Evolutionary conservation across 2,329 filamentous ascomycete species (phyloP).

Genomic region (Ophiocordyceps sinensis): DNA sequence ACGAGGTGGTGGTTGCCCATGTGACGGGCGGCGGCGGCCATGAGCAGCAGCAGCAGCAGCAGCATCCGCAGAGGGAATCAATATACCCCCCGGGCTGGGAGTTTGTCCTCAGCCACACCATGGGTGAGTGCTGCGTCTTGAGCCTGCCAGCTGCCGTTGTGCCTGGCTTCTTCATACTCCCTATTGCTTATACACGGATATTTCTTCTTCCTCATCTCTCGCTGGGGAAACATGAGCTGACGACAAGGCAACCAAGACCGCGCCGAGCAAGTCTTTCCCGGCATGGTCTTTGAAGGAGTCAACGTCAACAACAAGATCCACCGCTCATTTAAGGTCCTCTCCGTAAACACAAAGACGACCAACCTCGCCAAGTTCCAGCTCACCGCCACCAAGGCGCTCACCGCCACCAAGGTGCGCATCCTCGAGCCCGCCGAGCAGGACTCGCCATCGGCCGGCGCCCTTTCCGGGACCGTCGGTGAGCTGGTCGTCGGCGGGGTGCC

Average conservation of each 20-base stretch:
- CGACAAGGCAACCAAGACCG: conserved; percentile 24
- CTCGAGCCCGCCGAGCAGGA: conserved; percentile 14
- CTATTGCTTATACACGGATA: no score
- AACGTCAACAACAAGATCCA: conserved; percentile 14
- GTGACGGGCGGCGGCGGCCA: conserved; percentile 34
- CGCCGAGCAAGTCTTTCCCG: conserved; percentile 55
- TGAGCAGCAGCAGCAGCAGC: conserved; percentile 12
- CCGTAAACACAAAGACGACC: conserved; percentile 37
- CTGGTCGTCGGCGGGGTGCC: conserved; percentile 44
- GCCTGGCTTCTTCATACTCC: no score
- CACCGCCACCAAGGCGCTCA: conserved; percentile 20
- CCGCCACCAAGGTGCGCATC: conserved; percentile 23
- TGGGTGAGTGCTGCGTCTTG: conserved; percentile 13
- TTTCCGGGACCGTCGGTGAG: conserved; percentile 11
- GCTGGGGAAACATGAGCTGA: no score
- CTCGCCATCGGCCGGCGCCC: conserved; percentile 3
- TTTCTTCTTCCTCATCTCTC: no score
- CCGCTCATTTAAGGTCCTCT: conserved; percentile 35
- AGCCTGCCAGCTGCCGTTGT: no score
- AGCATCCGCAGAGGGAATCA: not conserved
- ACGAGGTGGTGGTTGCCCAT: conserved; percentile 35
- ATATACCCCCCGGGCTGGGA: conserved; percentile 22
- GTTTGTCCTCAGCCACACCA: conserved; percentile 15
- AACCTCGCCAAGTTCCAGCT: conserved; percentile 29
- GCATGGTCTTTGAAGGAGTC: conserved; percentile 54